phyloP scores from a whole-genome alignment of 1,284 basidiomycete genomes.

The Boletus sp. region DNA sequence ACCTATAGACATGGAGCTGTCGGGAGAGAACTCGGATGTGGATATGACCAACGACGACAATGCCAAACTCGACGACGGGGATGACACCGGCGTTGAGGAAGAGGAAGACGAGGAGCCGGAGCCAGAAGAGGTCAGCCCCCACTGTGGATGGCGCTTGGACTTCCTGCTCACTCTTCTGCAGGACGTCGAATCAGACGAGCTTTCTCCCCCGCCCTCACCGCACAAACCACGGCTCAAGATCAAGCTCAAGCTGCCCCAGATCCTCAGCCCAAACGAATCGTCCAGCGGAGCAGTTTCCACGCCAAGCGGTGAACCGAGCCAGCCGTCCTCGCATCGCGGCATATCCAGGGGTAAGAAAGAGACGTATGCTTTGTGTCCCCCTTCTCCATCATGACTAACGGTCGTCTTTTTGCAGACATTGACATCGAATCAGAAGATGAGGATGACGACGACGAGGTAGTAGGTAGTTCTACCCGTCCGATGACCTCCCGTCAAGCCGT shows the following conservation, averaged over 20 bases:
- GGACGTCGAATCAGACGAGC: constrained; percentile 36
- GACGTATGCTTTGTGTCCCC: neutral
- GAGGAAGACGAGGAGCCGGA: constrained; percentile 25
- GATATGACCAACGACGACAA: constrained; percentile 29
- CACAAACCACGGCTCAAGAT: constrained; percentile 52
- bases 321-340: constrained; percentile 30
- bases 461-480: constrained; percentile 38
- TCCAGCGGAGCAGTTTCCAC: constrained; percentile 39
- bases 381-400: neutral
- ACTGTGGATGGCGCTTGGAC: neutral
- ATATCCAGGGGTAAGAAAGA: constrained; percentile 28
- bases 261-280: constrained; percentile 36
- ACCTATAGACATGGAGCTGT: constrained; percentile 22
- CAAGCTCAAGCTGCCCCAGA: constrained; percentile 55
- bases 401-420: constrained; percentile 29
- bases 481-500: constrained; percentile 74
- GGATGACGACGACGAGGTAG: constrained; percentile 37
- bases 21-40: constrained; percentile 25
- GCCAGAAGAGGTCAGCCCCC: constrained; percentile 20
- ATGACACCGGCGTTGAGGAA: constrained; percentile 15
- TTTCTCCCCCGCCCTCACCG: constrained; percentile 34
- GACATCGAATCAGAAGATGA: constrained; percentile 61
- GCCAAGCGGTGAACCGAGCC: constrained; percentile 32
- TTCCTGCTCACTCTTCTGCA: neutral
- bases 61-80: constrained; percentile 29